Percentiles rank a stretch among this genome's conserved stretches.
phyloP scores from a whole-genome alignment of 345 rosid species.

The Dipteronia dyeriana region DNA sequence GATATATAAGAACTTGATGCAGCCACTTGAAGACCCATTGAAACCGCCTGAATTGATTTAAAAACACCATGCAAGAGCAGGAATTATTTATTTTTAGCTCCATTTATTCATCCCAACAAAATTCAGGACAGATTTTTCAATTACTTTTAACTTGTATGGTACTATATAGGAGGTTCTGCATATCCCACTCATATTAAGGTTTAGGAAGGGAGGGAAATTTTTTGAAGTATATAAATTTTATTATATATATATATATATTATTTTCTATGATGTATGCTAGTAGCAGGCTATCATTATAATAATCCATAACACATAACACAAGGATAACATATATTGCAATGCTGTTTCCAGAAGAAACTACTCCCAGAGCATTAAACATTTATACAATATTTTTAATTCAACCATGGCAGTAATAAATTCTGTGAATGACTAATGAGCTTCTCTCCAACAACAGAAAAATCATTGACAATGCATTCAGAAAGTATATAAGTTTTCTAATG shows the following conservation, averaged over 20 bases:
- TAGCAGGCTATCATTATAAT: background rate
- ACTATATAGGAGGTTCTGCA: background rate
- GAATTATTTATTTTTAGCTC: background rate
- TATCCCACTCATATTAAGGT: background rate
- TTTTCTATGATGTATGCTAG: background rate
- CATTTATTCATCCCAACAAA: background rate
- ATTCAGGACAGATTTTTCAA: background rate
- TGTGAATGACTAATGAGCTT: background rate
- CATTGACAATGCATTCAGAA: background rate
- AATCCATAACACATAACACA: constrained; percentile 1
- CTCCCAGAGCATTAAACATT: background rate
- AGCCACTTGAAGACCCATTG: constrained; percentile 80
- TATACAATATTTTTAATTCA: background rate
- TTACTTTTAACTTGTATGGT: background rate
- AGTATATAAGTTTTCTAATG: background rate
- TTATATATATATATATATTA: background rate
- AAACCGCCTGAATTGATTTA: constrained; percentile 60
- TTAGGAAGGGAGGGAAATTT: background rate
- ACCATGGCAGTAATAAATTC: background rate
- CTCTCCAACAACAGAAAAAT: background rate
- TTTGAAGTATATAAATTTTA: background rate
- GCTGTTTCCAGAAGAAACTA: background rate
- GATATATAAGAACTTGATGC: constrained; percentile 56
- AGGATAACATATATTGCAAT: background rate
- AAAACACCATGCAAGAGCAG: constrained; percentile 9